These are phyloP conservation scores for Geranium brycei DNA, from an alignment of 345 rosid genomes.

Conservation along the genomic window DNA sequence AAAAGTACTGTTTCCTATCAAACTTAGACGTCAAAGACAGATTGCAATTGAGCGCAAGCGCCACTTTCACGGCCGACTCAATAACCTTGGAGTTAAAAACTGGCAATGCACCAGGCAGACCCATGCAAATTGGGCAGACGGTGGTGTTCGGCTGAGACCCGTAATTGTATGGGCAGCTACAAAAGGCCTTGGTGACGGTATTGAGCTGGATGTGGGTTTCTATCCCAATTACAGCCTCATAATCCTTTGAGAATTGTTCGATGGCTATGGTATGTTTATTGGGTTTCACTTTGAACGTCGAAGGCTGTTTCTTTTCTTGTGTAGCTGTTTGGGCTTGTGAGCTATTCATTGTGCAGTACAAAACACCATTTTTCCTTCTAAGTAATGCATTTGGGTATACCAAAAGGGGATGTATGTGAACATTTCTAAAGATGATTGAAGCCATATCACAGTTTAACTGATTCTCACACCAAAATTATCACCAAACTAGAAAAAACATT, in stretches of 20 bases:
- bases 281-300: constrained; percentile 28
- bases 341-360: constrained; percentile 35
- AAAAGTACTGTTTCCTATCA: constrained; percentile 92
- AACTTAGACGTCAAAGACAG: constrained; percentile 70
- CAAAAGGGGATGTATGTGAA: constrained; percentile 39
- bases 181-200: constrained; percentile 80
- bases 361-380: constrained; percentile 27
- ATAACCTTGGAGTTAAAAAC: constrained; percentile 75
- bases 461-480: background rate
- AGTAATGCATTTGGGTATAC: constrained; percentile 30
- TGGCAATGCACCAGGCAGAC: constrained; percentile 91
- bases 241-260: constrained; percentile 42
- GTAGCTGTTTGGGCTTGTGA: constrained; percentile 35
- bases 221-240: constrained; percentile 80
- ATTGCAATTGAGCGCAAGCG: constrained; percentile 79
- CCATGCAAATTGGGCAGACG: constrained; percentile 87
- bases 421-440: constrained; percentile 37
- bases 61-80: constrained; percentile 70
- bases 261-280: constrained; percentile 32
- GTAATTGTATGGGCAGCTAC: constrained; percentile 71
- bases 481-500: background rate
- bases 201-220: constrained; percentile 94
- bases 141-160: constrained; percentile 65
- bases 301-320: constrained; percentile 36
- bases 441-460: constrained; percentile 29